phyloP scores from a whole-genome alignment of 169 alveolate species.

The Plasmodium relictum region DNA sequence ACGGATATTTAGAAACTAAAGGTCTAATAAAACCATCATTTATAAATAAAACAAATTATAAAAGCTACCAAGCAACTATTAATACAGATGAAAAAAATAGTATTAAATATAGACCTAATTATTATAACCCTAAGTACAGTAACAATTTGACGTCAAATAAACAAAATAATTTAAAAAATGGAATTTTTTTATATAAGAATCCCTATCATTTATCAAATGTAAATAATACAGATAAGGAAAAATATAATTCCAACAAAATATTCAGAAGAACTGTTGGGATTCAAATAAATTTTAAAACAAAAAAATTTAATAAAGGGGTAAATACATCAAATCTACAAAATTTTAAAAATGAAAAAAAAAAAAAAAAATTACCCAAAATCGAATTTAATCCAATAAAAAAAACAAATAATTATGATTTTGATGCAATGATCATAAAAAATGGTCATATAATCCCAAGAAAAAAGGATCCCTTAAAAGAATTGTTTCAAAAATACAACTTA shows the following conservation, averaged over 20 bases:
- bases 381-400: conserved; percentile 10
- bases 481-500: neutral
- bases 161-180: neutral
- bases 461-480: conserved; percentile 33
- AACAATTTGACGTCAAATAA: neutral
- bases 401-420: conserved; percentile 47
- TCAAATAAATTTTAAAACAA: conserved; percentile 34
- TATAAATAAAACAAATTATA: neutral
- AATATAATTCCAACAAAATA: conserved; percentile 1
- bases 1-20: neutral
- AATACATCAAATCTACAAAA: conserved; percentile 10
- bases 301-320: conserved; percentile 19
- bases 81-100: conserved; percentile 4
- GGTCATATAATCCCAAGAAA: conserved; percentile 44
- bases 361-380: conserved; percentile 37
- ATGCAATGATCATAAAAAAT: conserved; percentile 62
- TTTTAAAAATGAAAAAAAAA: neutral
- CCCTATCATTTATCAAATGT: neutral
- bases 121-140: neutral
- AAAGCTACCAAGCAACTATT: neutral
- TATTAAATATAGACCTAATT: neutral
- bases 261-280: conserved; percentile 17
- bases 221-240: conserved; percentile 1
- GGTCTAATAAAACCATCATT: neutral
- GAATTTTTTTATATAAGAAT: neutral